Base-by-base conservation (phyloP, 2,329 filamentous ascomycete species). In the Colletotrichum liriopes region DNA sequence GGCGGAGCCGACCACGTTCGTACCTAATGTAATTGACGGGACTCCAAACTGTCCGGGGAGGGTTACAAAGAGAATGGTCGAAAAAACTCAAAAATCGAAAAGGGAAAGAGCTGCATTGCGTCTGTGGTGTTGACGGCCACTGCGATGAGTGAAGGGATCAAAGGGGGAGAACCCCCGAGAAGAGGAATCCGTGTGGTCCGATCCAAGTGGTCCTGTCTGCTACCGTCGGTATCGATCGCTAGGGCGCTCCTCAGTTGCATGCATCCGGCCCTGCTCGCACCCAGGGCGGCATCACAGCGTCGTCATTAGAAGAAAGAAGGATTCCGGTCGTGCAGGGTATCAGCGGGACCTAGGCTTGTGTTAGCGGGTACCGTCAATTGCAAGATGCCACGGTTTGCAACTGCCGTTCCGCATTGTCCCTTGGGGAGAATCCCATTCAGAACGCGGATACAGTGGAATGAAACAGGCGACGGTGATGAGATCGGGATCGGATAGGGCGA, bases 401-500 rank as follows among this genome's bases (percentile, higher is more conserved):
- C 16, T 63, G 45, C 45, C 23, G 45, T 62, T 37, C 32, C 23
- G 32, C 59, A 51, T 62, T 51, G 32, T 23, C 35, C 16, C 32
- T 14, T 26, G 23, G 39, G 16, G 12, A 39, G 37, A 12, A 6
- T 26, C 51, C 11, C 35, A 11, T 16, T 41, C 11, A n/a, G n/a
- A 23, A 51, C 39, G 37, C 60, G 54, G 23, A 18, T 39, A n/a
- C 20, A 16, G 35, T 12, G 47, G n/a, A 52, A 41, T 52, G 37
- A 35, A 35, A 64, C 37, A 26, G 35, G 49, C 45, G 49, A 37
- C 29, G 35, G 62, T 23, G 56, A 51, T 32, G 41, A 37, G 56
- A 58, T 70, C 32, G 70, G 54, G 70, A 72, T 72, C 65, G 59
- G 59, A 51, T 72, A 70, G 60, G 70, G 65, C 52, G 65, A 72